These are phyloP conservation scores for Omphalotus guepiniiformis DNA, from an alignment of 768 basidiomycete genomes.

Conservation along the genomic window DNA sequence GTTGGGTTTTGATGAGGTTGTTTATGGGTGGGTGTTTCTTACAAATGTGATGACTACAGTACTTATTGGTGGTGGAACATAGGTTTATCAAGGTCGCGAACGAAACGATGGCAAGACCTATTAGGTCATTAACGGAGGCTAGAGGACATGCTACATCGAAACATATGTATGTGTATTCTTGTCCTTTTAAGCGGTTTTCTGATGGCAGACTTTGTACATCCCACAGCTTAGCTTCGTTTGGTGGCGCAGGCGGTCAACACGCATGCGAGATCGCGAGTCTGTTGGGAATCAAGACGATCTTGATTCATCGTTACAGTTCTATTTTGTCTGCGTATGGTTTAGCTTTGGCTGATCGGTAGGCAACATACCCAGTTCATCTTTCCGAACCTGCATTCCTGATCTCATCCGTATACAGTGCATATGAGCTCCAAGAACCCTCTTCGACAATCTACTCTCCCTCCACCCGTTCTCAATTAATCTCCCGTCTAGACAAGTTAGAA, in stretches of 20 bases:
- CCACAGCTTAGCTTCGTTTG: constrained; percentile 75
- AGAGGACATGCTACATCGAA: constrained; percentile 78
- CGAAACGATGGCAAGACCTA: constrained; percentile 94
- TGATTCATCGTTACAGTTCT: constrained; percentile 89
- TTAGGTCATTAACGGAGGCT: constrained; percentile 87
- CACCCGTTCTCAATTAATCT: constrained; percentile 49
- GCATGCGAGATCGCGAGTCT: constrained; percentile 88
- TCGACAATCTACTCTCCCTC: constrained; percentile 71
- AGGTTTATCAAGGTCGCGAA: constrained; percentile 96
- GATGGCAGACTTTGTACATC: neutral
- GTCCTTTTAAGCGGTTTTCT: neutral
- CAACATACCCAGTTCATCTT: neutral
- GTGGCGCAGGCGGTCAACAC: constrained; percentile 88
- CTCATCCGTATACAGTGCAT: constrained; percentile 48
- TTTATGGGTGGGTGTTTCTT: constrained; percentile 65
- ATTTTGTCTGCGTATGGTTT: constrained; percentile 93
- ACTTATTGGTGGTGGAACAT: neutral
- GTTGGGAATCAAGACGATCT: constrained; percentile 81
- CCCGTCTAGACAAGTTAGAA: constrained; percentile 68
- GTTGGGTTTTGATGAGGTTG: constrained; percentile 75
- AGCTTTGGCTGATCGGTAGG: constrained; percentile 75
- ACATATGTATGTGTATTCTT: constrained; percentile 53
- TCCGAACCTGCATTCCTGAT: neutral
- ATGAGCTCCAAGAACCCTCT: constrained; percentile 86
- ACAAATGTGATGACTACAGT: neutral